These are phyloP conservation scores for Aspergillus pseudotamarii DNA, from an alignment of 2,329 filamentous ascomycete genomes.

Conservation along the genomic window DNA sequence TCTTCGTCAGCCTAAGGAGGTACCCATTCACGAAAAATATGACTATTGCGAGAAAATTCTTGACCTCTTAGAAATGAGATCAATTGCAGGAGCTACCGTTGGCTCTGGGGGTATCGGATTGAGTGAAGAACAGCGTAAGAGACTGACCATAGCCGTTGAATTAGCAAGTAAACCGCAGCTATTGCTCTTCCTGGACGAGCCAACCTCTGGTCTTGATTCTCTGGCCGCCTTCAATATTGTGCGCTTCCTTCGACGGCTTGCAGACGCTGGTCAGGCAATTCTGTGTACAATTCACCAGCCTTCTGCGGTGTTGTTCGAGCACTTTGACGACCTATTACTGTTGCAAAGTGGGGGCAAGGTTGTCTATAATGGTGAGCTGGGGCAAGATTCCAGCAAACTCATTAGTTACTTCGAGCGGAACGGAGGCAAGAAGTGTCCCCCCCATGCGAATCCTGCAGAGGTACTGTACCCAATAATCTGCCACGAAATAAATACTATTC, in stretches of 20 bases:
- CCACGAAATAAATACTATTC: neutral
- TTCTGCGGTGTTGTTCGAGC: conserved; percentile 81
- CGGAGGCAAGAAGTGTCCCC: conserved; percentile 62
- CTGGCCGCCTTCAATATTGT: conserved; percentile 69
- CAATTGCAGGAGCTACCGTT: conserved; percentile 67
- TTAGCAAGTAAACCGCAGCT: conserved; percentile 62
- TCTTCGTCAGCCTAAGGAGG: conserved; percentile 62
- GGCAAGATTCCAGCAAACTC: conserved; percentile 71
- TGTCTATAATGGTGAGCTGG: conserved; percentile 86
- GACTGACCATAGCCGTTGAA: conserved; percentile 66
- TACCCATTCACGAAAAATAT: conserved; percentile 64
- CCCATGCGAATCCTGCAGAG: conserved; percentile 71
- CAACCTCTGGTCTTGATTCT: conserved; percentile 68
- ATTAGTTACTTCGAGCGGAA: conserved; percentile 69
- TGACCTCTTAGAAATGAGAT: conserved; percentile 69
- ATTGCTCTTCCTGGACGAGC: conserved; percentile 66
- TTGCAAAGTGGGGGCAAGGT: conserved; percentile 77
- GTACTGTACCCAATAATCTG: conserved; percentile 19
- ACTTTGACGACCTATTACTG: conserved; percentile 81
- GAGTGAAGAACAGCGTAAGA: conserved; percentile 68
- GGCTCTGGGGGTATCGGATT: conserved; percentile 62
- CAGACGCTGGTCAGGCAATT: conserved; percentile 80
- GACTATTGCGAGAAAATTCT: conserved; percentile 70
- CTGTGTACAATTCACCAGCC: conserved; percentile 92
- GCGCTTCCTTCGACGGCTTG: conserved; percentile 63